These are phyloP conservation scores for Dioscorea cayenensis DNA, from an alignment of 116 monocot genomes.

Conservation along the genomic window DNA sequence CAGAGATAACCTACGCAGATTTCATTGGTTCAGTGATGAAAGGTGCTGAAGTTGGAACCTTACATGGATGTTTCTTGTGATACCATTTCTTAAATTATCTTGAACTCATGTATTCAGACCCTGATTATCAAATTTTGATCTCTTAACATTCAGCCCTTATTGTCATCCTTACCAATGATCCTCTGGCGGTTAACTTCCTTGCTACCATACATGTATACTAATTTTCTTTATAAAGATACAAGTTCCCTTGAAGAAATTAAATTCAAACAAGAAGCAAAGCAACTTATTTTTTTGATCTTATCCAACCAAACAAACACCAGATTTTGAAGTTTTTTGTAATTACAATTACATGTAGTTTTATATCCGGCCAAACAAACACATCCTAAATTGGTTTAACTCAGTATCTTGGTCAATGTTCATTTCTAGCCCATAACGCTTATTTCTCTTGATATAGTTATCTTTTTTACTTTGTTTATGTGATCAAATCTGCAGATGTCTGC, in stretches of 20 bases:
- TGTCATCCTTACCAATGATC: too few relatives aligned
- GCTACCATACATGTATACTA: too few relatives aligned
- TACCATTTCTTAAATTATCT: conserved; percentile 5
- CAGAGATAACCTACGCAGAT: conserved; percentile 85
- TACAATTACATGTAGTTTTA: too few relatives aligned
- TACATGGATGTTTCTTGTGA: conserved; percentile 15
- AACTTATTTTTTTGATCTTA: too few relatives aligned
- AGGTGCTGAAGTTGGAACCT: conserved; percentile 18
- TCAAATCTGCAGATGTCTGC: conserved; percentile 41
- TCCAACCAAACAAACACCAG: too few relatives aligned
- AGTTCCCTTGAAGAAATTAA: too few relatives aligned
- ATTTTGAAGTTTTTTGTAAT: too few relatives aligned
- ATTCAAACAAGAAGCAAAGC: too few relatives aligned
- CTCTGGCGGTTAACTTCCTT: too few relatives aligned
- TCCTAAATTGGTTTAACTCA: conserved; percentile 7
- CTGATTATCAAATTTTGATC: not conserved
- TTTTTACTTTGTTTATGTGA: not conserved
- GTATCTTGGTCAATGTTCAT: not conserved
- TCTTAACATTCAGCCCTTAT: not conserved
- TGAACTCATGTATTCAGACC: not conserved
- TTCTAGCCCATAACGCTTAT: not conserved
- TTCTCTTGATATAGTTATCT: not conserved
- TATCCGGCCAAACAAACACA: too few relatives aligned
- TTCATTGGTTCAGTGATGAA: conserved; percentile 45
- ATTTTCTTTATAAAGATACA: too few relatives aligned